Conservation (phyloP, 495 filamentous ascomycete species). For the Penicillium simplicissimum region DNA sequence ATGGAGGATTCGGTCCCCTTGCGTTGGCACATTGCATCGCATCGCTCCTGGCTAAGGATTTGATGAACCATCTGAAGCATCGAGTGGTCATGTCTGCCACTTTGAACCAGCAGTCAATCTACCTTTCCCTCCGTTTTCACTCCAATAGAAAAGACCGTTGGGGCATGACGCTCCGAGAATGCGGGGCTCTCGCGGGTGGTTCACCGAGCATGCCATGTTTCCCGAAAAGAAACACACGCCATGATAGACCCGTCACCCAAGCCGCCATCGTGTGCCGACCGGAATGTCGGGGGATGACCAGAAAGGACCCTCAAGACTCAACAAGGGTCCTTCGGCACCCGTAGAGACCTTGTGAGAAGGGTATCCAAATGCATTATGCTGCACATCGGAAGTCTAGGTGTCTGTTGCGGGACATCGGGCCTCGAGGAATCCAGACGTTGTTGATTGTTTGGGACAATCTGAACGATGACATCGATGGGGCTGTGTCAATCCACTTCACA, state of each 20-base stretch:
- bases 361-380: neutral
- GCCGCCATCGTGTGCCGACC: neutral
- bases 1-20: conserved; percentile 18
- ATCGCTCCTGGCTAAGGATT: conserved; percentile 14
- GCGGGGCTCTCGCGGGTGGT: conserved; percentile 27
- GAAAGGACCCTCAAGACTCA: neutral
- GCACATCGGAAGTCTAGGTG: neutral
- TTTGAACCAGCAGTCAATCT: neutral
- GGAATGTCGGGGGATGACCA: neutral
- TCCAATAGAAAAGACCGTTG: neutral
- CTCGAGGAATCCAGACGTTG: neutral
- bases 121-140: neutral
- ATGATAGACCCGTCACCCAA: conserved; percentile 13
- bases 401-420: conserved; percentile 3
- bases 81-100: neutral
- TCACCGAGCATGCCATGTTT: conserved; percentile 17
- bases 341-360: neutral
- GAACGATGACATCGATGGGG: conserved; percentile 30
- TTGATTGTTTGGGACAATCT: conserved; percentile 7
- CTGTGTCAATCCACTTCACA: conserved; percentile 17
- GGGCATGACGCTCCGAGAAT: conserved; percentile 25
- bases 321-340: neutral
- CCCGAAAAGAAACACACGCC: conserved; percentile 1
- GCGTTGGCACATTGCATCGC: conserved; percentile 22
- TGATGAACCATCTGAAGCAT: neutral